phyloP scores from a whole-genome alignment of 371 early-diverging fungal species.

The Mucor indicus region DNA sequence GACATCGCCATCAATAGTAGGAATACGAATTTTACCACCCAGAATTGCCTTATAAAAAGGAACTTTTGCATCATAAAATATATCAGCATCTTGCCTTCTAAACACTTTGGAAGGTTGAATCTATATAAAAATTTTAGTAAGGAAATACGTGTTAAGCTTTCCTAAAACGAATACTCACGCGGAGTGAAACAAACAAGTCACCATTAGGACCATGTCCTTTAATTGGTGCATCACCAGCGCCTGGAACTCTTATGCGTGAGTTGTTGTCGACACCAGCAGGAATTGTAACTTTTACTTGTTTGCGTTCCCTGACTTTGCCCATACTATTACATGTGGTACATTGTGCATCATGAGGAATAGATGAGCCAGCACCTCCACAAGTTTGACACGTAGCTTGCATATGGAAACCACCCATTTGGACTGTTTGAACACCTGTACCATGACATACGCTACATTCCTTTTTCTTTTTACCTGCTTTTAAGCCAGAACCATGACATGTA shows the following conservation, averaged over 20 bases:
- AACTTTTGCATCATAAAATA: constrained; percentile 68
- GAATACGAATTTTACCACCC: constrained; percentile 82
- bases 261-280: constrained; percentile 72
- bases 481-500: constrained; percentile 78
- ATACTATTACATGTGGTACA: constrained; percentile 81
- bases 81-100: constrained; percentile 74
- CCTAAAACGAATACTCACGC: constrained; percentile 2
- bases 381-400: constrained; percentile 79
- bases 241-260: constrained; percentile 64
- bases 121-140: no score
- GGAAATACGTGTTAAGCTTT: no score
- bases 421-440: constrained; percentile 84
- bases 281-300: constrained; percentile 71
- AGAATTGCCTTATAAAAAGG: constrained; percentile 84
- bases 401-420: constrained; percentile 78
- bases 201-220: constrained; percentile 73
- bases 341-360: constrained; percentile 61
- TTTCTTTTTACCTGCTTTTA: constrained; percentile 69
- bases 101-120: constrained; percentile 65
- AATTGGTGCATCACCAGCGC: constrained; percentile 85
- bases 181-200: constrained; percentile 68
- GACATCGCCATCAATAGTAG: constrained; percentile 90
- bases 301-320: constrained; percentile 71
- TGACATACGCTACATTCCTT: constrained; percentile 69
- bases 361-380: constrained; percentile 82